Evolutionary conservation across 805 yeast species (phyloP), one percentile per base, ranked within the genome.

Genomic region (Candida namnaoensis): DNA sequence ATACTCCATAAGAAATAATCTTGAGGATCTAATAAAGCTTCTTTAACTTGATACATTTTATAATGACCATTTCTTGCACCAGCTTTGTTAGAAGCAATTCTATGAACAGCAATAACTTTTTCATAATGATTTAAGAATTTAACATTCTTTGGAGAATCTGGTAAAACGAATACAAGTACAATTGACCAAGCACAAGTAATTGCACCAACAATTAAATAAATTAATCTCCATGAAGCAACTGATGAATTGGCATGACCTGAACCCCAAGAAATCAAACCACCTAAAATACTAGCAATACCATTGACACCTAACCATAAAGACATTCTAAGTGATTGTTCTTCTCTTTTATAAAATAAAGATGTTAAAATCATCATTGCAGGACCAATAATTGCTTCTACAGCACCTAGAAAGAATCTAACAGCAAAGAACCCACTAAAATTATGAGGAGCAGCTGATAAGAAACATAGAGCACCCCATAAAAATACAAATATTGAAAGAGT

Each of bases 301-400:
- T 76, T 72, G 58, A 69, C 73, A 34, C 68, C 61, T 8, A 74
- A 71, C 73, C 76, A 71, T 36, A 61, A 61, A 5, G 76, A 72
- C 45, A 72, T 71, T 48, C 76, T 60, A 13, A 64, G 58, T 15
- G 68, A 63, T 51, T 72, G 78, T 47, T 73, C 77, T 6, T 67
- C 58, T 43, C 68, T 68, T 26, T 71, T 68, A 53, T 75, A 78
- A 64, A 76, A 78, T 79, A 74, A 74, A 14, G 80, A 70, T 38
- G 77, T 71, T 41, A 78, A 62, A 23, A 76, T 61, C 38, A 74
- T 66, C 41, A 73, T 68, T 1, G 75, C 74, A 5, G 77, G 76
- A 4, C 76, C 72, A 41, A 74, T 67, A n/a, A 71, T 66, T 11
- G 73, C 56, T 50, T 75, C 81, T 44, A 72, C 70, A 13, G 67